Percentiles rank a stretch among this genome's conserved stretches.
Evolutionary conservation across 2,329 filamentous ascomycete species (phyloP).

Genomic region (Fusarium xylarioides): DNA sequence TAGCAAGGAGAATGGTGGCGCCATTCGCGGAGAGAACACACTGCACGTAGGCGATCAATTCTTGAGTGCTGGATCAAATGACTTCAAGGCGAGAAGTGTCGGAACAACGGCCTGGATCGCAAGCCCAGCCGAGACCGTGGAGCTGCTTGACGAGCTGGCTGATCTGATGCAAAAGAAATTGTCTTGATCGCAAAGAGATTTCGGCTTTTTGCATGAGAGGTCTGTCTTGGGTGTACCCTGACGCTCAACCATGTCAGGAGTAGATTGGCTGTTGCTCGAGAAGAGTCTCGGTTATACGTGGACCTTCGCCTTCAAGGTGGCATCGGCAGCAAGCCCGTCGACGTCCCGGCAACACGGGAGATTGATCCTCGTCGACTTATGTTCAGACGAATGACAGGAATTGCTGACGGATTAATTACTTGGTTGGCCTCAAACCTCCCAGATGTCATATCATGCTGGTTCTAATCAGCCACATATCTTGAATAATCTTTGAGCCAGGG

Average conservation of each 20-base stretch:
- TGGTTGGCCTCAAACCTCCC: too few relatives aligned
- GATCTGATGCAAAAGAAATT: constrained; percentile 58
- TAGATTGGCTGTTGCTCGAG: not conserved
- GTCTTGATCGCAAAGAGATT: constrained; percentile 26
- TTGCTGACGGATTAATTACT: not conserved
- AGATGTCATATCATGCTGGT: not conserved
- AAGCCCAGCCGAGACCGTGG: constrained; percentile 88
- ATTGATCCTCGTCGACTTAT: not conserved
- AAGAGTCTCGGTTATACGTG: not conserved
- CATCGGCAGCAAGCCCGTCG: not conserved
- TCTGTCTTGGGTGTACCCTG: not conserved
- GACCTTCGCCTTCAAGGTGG: not conserved
- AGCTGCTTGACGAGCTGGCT: constrained; percentile 84
- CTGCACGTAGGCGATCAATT: constrained; percentile 98
- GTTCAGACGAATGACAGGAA: not conserved
- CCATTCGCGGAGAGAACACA: constrained; percentile 77
- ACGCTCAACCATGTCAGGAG: not conserved
- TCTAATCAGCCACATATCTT: not conserved
- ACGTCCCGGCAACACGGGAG: not conserved
- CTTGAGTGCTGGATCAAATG: constrained; percentile 91
- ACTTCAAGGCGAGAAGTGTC: constrained; percentile 93
- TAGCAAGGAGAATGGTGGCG: constrained; percentile 48
- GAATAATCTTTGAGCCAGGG: not conserved
- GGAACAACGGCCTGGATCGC: constrained; percentile 98
- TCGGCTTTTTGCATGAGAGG: not conserved